Evolutionary conservation across 768 basidiomycete genomes (phyloP), one percentile per base, ranked within the genome.

Genomic region (Boletus insuetus): DNA sequence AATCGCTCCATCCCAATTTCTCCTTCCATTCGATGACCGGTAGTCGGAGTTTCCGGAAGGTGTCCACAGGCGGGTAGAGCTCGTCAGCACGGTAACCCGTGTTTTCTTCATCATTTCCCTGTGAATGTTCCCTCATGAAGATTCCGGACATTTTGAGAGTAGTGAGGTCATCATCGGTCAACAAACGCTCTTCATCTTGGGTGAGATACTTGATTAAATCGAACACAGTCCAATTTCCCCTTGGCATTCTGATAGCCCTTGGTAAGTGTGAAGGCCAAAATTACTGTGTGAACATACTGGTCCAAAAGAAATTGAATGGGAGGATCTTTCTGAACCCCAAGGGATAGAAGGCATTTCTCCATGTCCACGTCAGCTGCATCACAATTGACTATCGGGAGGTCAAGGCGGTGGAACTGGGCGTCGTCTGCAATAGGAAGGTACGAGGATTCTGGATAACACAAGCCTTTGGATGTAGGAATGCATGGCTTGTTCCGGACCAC

Each of bases 1-100:
- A 78, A 5, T 79, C 69, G 49, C 79, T 77, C 95, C 95, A 96
- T 67, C 86, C 90, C 1, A 69, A 73, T 51, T 82, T 74, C 26
- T 73, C 75, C 2, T 85, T 84, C 94, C 94, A 98, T 60, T 92
- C 89, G 45, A 98, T 77, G 7, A 95, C 66, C 3, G 92, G 91
- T 10, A 98, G 70, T 6, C 79, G 79, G 5, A 98, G 75, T 42
- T 79, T 74, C 12, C 87, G 79, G 53, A 94, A 82, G 3, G 77
- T 74, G 32, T 85, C 82, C 0, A 81, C 56, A 1, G 95, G 95
- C 64, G 96, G 94, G 65, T 94, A 96, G 11, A 98, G 75, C 56
- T 91, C 82, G 24, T 77, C 72, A 0, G 91, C 89, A 49, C 77
- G 82, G 59, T 74, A 80, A 19, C 89, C 75, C 16, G 64, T 61